Base-by-base conservation (phyloP, 805 yeast genomes). In the Yarrowia hollandica region DNA sequence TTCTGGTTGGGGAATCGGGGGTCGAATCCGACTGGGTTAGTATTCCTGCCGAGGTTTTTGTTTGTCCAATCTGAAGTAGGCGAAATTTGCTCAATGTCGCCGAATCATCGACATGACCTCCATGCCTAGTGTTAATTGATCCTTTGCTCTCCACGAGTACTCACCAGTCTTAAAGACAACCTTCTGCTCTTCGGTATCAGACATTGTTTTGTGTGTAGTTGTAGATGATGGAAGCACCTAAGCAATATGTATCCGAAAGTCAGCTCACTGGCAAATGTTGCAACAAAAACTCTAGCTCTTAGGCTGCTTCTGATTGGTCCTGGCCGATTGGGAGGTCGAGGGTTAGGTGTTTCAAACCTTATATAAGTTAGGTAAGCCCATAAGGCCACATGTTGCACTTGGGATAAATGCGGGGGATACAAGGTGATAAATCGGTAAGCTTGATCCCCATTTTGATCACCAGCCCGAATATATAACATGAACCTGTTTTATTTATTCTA, bases 1-100 rank as follows among this genome's bases (percentile, higher is more conserved):
- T 92, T 92, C 76, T 85, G 91, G 81, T 90, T 84, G 67, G 99
- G 98, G 84, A 91, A 91, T 76, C 97, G 86, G 71, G 96, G 86
- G 75, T 88, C 96, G 79, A 87, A 87, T 63, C 86, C 87, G 71
- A 83, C 61, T 59, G 44, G 2, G 58, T 35, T 52, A 35, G 44
- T 28, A 12, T 3, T n/a, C n/a, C 7, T n/a, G 34, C 4, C 15
- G 16, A 5, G n/a, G 25, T 6, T 37, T 37, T 8, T 33, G 35
- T 33, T 18, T 18, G 23, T 18, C 16, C 37, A 15, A 15, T 33
- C 11, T 15, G 6, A 19, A 5, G 19, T 2, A 12, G 35, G 2
- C 8, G n/a, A 15, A 11, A 35, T 35, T 19, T 35, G 25, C 25
- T 35, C 41, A 35, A 35, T 19, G 21, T 33, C 37, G 37, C n/a